These are phyloP conservation scores for Zopfia rhizophila DNA, from an alignment of 2,329 filamentous ascomycete species.

Conservation along the genomic window DNA sequence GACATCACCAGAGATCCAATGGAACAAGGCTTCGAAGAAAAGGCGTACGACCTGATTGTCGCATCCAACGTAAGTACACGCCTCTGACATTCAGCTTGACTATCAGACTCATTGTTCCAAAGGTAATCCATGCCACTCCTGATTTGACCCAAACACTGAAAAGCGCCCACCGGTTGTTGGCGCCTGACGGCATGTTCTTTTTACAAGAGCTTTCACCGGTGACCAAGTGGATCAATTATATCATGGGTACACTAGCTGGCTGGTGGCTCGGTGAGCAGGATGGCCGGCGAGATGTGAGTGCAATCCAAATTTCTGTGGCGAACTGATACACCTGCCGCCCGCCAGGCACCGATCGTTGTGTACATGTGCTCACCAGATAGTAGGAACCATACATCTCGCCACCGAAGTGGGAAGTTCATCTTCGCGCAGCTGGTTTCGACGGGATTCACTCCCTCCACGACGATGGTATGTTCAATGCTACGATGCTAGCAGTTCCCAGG, in stretches of 20 bases:
- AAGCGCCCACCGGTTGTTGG: slow-evolving; percentile 24
- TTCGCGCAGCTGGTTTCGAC: too few relatives aligned
- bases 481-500: too few relatives aligned
- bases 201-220: slow-evolving; percentile 51
- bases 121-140: slow-evolving; percentile 16
- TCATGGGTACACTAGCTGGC: slow-evolving; percentile 45
- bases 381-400: too few relatives aligned
- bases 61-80: slow-evolving; percentile 25
- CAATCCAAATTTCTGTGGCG: slow-evolving; percentile 4
- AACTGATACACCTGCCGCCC: background rate
- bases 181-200: slow-evolving; percentile 56
- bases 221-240: slow-evolving; percentile 13
- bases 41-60: slow-evolving; percentile 28
- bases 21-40: slow-evolving; percentile 19
- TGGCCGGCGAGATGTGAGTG: slow-evolving; percentile 31
- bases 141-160: slow-evolving; percentile 14
- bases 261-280: slow-evolving; percentile 51
- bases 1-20: slow-evolving; percentile 15
- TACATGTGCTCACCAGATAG: too few relatives aligned
- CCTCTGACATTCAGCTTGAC: background rate
- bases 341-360: too few relatives aligned
- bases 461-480: too few relatives aligned
- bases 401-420: too few relatives aligned
- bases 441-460: too few relatives aligned
- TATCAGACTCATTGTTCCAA: slow-evolving; percentile 50